A percentile compares a stretch with the other conserved stretches of the same genome.
These are phyloP conservation scores for Cyclocybe aegerita DNA, from an alignment of 768 basidiomycete species.

Conservation along the genomic window DNA sequence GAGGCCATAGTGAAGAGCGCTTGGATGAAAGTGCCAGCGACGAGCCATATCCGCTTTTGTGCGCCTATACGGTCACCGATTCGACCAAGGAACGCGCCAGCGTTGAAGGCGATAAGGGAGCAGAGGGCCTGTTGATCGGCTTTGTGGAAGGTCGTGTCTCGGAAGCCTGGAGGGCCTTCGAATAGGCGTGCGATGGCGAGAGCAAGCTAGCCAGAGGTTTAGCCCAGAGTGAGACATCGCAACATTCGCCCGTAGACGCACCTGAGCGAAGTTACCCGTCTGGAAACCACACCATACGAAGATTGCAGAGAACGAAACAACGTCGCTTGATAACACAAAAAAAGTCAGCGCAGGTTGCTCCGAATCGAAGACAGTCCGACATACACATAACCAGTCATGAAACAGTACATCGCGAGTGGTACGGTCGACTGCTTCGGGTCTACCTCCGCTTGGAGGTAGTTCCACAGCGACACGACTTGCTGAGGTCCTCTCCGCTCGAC, in stretches of 20 bases:
- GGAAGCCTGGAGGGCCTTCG: constrained; percentile 41
- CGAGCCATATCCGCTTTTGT: constrained; percentile 74
- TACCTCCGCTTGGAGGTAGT: constrained; percentile 43
- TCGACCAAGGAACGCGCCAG: constrained; percentile 74
- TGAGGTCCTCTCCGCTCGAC: too few relatives aligned
- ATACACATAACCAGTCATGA: constrained; percentile 78
- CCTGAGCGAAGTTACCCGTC: constrained; percentile 70
- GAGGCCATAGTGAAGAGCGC: constrained; percentile 74
- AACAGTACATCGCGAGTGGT: constrained; percentile 63
- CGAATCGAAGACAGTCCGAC: constrained; percentile 21
- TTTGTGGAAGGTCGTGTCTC: constrained; percentile 66
- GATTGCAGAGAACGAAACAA: constrained; percentile 73
- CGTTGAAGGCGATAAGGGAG: constrained; percentile 73
- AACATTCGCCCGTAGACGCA: constrained; percentile 16
- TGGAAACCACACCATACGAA: constrained; percentile 86
- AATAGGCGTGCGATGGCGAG: constrained; percentile 85
- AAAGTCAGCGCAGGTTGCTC: neutral
- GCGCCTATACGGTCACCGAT: constrained; percentile 77
- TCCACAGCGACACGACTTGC: constrained; percentile 25
- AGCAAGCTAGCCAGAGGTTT: constrained; percentile 49
- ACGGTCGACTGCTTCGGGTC: constrained; percentile 49
- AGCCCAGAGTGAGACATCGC: neutral
- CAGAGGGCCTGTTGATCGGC: constrained; percentile 84
- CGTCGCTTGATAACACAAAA: constrained; percentile 44
- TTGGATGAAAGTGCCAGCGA: constrained; percentile 70